phyloP scores from a whole-genome alignment of 2,329 filamentous ascomycete genomes.

The Biscogniauxia mediterranea region DNA sequence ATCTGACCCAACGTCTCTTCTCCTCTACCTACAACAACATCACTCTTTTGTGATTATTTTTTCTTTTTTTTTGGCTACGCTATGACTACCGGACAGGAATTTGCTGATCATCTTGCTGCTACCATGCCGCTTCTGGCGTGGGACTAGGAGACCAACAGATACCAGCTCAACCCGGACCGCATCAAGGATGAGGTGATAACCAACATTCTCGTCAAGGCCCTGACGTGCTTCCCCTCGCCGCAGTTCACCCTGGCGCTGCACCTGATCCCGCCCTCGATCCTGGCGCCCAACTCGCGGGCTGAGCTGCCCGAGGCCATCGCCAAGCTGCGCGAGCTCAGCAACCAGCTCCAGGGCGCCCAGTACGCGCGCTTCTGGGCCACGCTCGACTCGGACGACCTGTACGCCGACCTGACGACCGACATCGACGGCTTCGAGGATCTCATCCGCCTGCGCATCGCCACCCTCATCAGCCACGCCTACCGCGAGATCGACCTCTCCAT shows the following conservation, averaged over 20 bases:
- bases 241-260: constrained; percentile 94
- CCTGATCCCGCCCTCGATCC: constrained; percentile 82
- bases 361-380: constrained; percentile 93
- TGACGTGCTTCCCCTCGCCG: constrained; percentile 94
- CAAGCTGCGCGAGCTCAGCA: constrained; percentile 82
- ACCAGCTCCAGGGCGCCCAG: constrained; percentile 83
- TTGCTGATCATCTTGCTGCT: not conserved
- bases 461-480: constrained; percentile 78
- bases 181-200: constrained; percentile 96
- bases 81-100: not conserved
- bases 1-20: constrained; percentile 56
- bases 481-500: constrained; percentile 68
- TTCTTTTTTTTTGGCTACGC: not conserved
- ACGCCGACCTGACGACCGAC: constrained; percentile 92
- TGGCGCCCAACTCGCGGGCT: constrained; percentile 58
- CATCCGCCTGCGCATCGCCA: constrained; percentile 84
- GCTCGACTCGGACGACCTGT: constrained; percentile 89
- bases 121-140: constrained; percentile 5
- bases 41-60: not conserved
- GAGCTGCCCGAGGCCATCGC: constrained; percentile 87
- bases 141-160: constrained; percentile 52
- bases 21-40: not conserved
- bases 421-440: constrained; percentile 93
- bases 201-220: constrained; percentile 97
- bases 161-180: constrained; percentile 99